A percentile compares a stretch with the other conserved stretches of the same genome.
These are phyloP conservation scores for Rosa chinensis DNA, from an alignment of 306 rosid species.

Conservation along the genomic window DNA sequence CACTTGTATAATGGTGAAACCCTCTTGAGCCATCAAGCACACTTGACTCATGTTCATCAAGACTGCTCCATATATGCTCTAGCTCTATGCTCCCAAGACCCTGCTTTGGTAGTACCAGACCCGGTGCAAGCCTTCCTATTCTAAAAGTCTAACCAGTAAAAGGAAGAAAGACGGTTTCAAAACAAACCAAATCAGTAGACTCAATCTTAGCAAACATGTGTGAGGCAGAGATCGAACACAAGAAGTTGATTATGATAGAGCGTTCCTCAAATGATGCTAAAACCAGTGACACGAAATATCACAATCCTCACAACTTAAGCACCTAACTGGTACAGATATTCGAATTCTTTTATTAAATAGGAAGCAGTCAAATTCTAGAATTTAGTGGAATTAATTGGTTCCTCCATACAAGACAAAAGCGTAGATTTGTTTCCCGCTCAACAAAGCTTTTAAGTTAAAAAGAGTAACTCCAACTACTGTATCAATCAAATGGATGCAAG, in stretches of 20 bases:
- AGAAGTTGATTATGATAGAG: background rate
- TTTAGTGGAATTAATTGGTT: conserved; percentile 4
- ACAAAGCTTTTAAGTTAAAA: background rate
- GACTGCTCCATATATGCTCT: background rate
- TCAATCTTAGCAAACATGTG: background rate
- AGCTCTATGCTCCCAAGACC: background rate
- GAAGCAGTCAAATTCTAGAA: background rate
- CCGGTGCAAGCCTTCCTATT: background rate
- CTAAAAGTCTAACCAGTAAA: background rate
- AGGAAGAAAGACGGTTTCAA: background rate
- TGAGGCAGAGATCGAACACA: background rate
- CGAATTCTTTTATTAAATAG: background rate
- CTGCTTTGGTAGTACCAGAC: background rate
- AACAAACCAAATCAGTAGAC: background rate
- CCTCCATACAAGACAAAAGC: background rate
- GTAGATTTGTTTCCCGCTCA: conserved; percentile 1
- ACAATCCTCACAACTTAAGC: background rate
- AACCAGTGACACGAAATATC: background rate
- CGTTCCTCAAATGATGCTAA: background rate
- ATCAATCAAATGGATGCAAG: background rate
- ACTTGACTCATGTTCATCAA: background rate
- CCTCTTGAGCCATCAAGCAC: background rate
- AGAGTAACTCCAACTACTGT: background rate
- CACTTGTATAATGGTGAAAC: background rate
- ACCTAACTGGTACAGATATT: background rate